Evolutionary conservation across 2,329 filamentous ascomycete species (phyloP).

Genomic region (Trichothecium sympodiale): DNA sequence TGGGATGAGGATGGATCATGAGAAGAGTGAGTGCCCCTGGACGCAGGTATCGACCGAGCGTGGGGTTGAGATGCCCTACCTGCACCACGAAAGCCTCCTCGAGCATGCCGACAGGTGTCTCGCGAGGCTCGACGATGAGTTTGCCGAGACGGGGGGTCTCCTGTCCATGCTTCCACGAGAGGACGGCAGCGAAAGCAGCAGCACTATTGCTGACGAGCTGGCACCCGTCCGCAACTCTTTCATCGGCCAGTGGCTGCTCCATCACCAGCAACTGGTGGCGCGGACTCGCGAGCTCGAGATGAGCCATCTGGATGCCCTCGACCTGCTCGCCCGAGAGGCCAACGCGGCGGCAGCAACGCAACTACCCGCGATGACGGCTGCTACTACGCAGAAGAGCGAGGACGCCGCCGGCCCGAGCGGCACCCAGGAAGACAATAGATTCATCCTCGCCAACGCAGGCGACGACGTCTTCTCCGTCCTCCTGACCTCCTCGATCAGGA

Average conservation of each 20-base stretch:
- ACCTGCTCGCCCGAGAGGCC: conserved; percentile 38
- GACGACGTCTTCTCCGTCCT: conserved; percentile 37
- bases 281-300: conserved; percentile 49
- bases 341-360: no score
- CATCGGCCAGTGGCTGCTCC: conserved; percentile 45
- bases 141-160: conserved; percentile 41
- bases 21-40: no score
- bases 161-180: conserved; percentile 37
- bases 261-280: conserved; percentile 39
- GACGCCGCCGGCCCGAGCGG: no score
- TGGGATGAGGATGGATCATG: no score
- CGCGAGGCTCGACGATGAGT: conserved; percentile 49
- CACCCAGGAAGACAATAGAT: conserved; percentile 47
- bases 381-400: no score
- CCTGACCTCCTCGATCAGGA: conserved; percentile 31
- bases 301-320: conserved; percentile 36
- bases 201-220: conserved; percentile 22
- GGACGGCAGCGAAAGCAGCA: conserved; percentile 15
- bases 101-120: conserved; percentile 49
- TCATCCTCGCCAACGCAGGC: conserved; percentile 42
- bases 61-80: conserved; percentile 22
- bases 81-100: conserved; percentile 36
- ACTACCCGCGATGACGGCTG: no score
- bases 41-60: conserved; percentile 7
- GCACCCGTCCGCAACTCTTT: conserved; percentile 36